Base-by-base conservation (phyloP, 495 filamentous ascomycete species). In the Neurospora sp. region DNA sequence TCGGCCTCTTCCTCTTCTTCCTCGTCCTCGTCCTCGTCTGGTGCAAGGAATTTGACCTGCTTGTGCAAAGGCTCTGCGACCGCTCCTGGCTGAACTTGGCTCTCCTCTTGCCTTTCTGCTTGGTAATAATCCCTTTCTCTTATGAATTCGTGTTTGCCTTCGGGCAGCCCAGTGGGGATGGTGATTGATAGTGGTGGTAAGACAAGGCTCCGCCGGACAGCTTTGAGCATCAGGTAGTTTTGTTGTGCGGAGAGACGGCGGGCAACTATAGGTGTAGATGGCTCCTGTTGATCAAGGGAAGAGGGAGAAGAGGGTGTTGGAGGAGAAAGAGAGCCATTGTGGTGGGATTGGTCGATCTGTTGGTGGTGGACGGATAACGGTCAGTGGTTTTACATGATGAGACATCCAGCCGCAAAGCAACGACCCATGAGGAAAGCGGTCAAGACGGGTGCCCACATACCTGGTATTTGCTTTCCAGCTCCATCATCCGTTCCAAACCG, bases 391-490 rank as follows among this genome's bases (percentile, higher is more conserved):
- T 39, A 70, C 73, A 71, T 39, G 70, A 35, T 76, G 74, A 78
- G 73, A 77, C 78, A 78, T 69, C 74, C 39, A 73, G 70, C 53
- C 53, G 53, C 53, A 65, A 65, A 35, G 53, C 27, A 14, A 61
- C 27, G 27, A 35, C 53, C 53, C 53, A 61, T 35, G 18, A 37
- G 53, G 53, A 41, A 73, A 73, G 44, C 73, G 72, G 72, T 75
- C 73, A 76, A 71, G 68, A 73, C 70, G 70, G 39, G 72, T 48
- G 41, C 11, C 22, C 53, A 77, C 82, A 79, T 81, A 87, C 86
- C 85, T 87, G 86, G 79, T 81, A 80, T 77, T 79, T 81, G 73
- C 83, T 84, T 75, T 87, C 86, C 71, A 87, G 77, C 75, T 87
- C 85, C 69, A 86, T 77, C 85, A 88, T 85, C 39, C 78, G 78